Evolutionary conservation across 2,329 filamentous ascomycete genomes (phyloP), one percentile per base, ranked within the genome.

Genomic region (Ophiostoma triangulosporum): DNA sequence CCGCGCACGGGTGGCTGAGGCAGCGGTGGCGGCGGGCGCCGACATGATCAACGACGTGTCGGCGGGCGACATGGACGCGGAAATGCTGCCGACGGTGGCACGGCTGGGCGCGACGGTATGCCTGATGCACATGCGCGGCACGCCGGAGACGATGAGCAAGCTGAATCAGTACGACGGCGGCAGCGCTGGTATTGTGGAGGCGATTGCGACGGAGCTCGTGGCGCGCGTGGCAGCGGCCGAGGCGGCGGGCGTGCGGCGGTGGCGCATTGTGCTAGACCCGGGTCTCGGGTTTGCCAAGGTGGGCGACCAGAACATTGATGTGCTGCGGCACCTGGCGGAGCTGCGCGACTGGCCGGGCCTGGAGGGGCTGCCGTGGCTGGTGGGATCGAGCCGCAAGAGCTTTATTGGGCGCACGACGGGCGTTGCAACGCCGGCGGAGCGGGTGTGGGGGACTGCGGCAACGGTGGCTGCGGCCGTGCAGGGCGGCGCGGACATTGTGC

Each of bases 11-110:
- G 91, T 98, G 1, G 93, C 91, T 2, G 78, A 83, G 61, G 80
- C 80, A 20, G 87, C 88, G 17, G 75, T 93, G 54, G 70, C 73
- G 26, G 86, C 83, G 4, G 93, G 93, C 50, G 91, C 90, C 6
- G 84, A 96, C 65, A 86, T 98, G 58, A 81, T 98, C 69, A 98
- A 98, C 69, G 93, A 98, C 66, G 83, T 98, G 33, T 94, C 88
- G 0, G 88, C 84, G 1, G 93, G 93, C 3, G 64, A 73, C 4
- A 73, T 95, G 50, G 93, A 97, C 65, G 70, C 78, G 0, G 75
- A 77, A 0, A 97, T 98, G 89, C 77, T 98, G 0, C 62, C 81
- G 14, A 89, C 86, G 0, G 83, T 91, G 57, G 91, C 87, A 0
- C 73, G 76, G 4, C 76, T 93, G 0, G 84, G 86, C 33, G 88